Evolutionary conservation across 257 asterid genomes (phyloP).

Genomic region (Coffea eugenioides): DNA sequence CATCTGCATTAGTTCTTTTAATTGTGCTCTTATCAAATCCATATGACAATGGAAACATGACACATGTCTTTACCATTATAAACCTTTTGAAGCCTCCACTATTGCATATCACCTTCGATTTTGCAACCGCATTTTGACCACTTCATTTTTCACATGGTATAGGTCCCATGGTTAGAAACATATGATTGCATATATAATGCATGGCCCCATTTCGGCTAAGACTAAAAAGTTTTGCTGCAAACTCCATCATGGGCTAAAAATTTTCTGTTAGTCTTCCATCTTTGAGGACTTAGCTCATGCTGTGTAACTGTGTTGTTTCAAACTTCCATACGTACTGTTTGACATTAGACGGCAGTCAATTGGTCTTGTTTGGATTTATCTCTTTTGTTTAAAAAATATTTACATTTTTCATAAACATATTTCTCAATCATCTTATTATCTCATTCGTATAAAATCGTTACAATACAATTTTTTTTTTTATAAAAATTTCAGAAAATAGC

Average conservation of each 20-base stretch:
- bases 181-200: background rate
- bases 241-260: slow-evolving; percentile 1
- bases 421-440: no score
- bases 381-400: no score
- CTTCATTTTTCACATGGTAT: slow-evolving; percentile 9
- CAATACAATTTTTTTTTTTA: no score
- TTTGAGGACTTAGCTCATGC: background rate
- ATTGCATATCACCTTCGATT: background rate
- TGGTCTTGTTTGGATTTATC: no score
- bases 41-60: background rate
- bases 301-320: background rate
- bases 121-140: background rate
- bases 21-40: no score
- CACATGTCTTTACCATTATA: background rate
- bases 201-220: slow-evolving; percentile 17
- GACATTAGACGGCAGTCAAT: slow-evolving; percentile 6
- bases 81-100: background rate
- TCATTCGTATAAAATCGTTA: no score
- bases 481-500: no score
- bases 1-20: no score
- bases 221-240: slow-evolving; percentile 14
- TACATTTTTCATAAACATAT: no score
- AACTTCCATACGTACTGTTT: background rate
- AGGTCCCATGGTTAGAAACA: slow-evolving; percentile 24
- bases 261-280: background rate